Base-by-base conservation (phyloP, 2,329 filamentous ascomycete genomes). In the Verticillium nonalfalfae region DNA sequence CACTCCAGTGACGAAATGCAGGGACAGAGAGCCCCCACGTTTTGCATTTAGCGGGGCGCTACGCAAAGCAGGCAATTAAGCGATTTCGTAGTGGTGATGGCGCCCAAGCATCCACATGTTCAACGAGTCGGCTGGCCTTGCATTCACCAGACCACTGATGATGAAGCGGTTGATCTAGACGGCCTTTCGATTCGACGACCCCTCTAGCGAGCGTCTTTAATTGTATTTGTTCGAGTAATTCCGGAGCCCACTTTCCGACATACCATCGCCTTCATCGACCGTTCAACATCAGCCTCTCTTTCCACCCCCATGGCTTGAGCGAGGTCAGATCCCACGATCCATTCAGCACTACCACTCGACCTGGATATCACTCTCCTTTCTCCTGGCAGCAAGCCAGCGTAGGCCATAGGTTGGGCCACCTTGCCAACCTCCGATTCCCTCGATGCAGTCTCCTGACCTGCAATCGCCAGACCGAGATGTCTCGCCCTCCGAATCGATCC, bases 381-480 rank as follows among this genome's bases (percentile, higher is more conserved):
- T 21, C n/a, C 45, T 52, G 45, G 45, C 45, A 52, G 26, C 45
- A 10, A 52, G 45, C 45, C 45, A 52, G 18, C 45, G 18, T 18
- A 52, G 9, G 45, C 45, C 45, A 52, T 52, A 52, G 45, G 45
- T 21, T 52, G 45, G 45, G 45, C 15, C 45, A 52, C 45, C 45
- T 52, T 13, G 54, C 54, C 54, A 56, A 15, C 54, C 26, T 13
- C 6, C 31, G 45, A 21, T 54, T 56, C 50, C 71, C 75, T 85
- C 81, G 79, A 91, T 91, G 88, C 86, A 86, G 83, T 82, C 86
- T 75, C 78, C 83, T 72, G 79, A 84, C 73, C 79, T 52, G 45
- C 45, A 52, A 21, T 82, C 86, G 75, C 78, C 83, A 72, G 79
- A 84, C 73, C 79, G 89, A 85, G 85, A 80, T 78, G 78, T 82